Base-by-base conservation (phyloP, 495 filamentous ascomycete genomes). In the Penicillium psychrofluorescens region DNA sequence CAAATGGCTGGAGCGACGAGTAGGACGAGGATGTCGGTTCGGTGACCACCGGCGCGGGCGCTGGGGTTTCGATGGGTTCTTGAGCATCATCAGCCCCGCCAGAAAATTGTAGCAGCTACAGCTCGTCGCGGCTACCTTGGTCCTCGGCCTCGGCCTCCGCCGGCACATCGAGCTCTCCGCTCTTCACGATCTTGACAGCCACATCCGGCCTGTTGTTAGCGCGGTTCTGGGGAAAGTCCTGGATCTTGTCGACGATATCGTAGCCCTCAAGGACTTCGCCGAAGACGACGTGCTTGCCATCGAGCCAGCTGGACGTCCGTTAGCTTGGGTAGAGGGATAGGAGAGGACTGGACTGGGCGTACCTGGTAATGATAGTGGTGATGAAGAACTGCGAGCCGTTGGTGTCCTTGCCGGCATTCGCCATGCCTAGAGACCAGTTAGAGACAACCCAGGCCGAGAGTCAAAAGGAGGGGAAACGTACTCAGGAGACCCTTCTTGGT, bases 361-460 rank as follows among this genome's bases (percentile, higher is more conserved):
- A 90, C 85, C 76, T 74, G 56, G 88, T 92, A 56, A 87, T 63
- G 49, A 83, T 81, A 51, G 88, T 92, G 57, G 88, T 94, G 51
- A 94, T 92, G 78, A 95, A 98, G 79, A 98, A 97, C 70, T 99
- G 94, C 39, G 87, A 94, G 55, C 94, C 94, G 61, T 99, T 99
- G 74, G 92, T 99, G 64, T 97, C 88, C 70, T 87, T 85, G 66
- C 94, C 92, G 46, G 90, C 84, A 68, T 99, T 99, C 64, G 92
- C 92, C 90, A 95, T 96, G 71, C 84, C 86, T 70, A 82, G 63
- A 30, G 72, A 37, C 31, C 8, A 59, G 59, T 79, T 73, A 58
- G 70, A 15, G 40, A 38, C 27, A 38, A 8, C 8, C 1, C 41
- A 29, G 6, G 4, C 22, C 1, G 11, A 33, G 32, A 34, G 4